phyloP scores from a whole-genome alignment of 352 stramenopile genomes.

The Peronospora farinosa region DNA sequence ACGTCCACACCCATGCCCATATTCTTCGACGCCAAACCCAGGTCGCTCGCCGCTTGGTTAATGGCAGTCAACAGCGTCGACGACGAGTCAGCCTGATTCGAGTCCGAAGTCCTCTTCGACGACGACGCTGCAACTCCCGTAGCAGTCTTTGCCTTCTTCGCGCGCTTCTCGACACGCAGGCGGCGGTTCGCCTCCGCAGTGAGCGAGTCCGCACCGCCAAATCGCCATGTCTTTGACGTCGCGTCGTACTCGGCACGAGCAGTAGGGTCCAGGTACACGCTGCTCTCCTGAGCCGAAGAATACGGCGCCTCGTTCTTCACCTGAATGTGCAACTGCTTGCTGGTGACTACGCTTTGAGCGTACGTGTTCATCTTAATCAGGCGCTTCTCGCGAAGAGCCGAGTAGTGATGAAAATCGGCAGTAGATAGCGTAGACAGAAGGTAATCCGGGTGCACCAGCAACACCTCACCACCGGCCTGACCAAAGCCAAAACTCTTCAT shows the following conservation, averaged over 20 bases:
- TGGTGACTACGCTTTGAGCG: slow-evolving; percentile 63
- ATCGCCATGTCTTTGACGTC: slow-evolving; percentile 63
- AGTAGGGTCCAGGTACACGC: slow-evolving; percentile 79
- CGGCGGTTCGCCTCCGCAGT: slow-evolving; percentile 31
- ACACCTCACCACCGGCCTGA: slow-evolving; percentile 62
- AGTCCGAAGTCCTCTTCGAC: slow-evolving; percentile 17
- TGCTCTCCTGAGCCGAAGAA: slow-evolving; percentile 71
- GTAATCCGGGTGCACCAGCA: slow-evolving; percentile 57
- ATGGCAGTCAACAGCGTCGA: slow-evolving; percentile 51
- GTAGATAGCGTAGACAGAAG: slow-evolving; percentile 15
- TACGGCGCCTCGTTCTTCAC: slow-evolving; percentile 83
- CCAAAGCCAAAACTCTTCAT: slow-evolving; percentile 86
- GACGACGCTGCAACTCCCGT: slow-evolving; percentile 7
- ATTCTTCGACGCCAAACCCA: slow-evolving; percentile 45
- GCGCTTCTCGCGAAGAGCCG: slow-evolving; percentile 48
- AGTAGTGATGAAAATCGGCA: slow-evolving; percentile 49
- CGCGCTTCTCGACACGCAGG: slow-evolving; percentile 33
- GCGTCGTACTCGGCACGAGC: slow-evolving; percentile 72
- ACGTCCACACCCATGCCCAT: slow-evolving; percentile 80
- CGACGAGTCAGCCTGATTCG: slow-evolving; percentile 25
- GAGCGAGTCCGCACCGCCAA: slow-evolving; percentile 39
- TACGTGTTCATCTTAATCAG: slow-evolving; percentile 72
- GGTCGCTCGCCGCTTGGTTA: slow-evolving; percentile 39
- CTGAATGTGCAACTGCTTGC: slow-evolving; percentile 69
- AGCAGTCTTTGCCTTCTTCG: slow-evolving; percentile 43